Conservation (phyloP, 2,329 filamentous ascomycete genomes). For the Claviceps fusiformis region DNA sequence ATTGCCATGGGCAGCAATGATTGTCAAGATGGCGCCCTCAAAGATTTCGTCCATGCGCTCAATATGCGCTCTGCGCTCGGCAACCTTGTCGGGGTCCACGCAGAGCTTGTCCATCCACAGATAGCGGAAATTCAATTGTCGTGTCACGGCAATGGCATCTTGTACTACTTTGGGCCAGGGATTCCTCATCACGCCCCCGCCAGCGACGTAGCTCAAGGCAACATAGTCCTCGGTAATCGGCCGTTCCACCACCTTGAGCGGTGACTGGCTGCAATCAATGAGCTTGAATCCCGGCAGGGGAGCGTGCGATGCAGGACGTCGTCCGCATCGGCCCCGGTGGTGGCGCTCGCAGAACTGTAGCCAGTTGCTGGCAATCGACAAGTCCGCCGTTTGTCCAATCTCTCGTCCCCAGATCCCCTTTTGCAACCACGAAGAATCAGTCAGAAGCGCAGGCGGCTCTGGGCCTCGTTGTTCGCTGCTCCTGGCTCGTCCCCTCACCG, state of each 20-base stretch:
- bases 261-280: slow-evolving; percentile 20
- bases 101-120: slow-evolving; percentile 27
- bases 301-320: slow-evolving; percentile 12
- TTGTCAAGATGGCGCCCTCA: slow-evolving; percentile 20
- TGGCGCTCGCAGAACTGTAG: slow-evolving; percentile 20
- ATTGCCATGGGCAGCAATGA: slow-evolving; percentile 24
- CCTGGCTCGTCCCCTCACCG: slow-evolving; percentile 8
- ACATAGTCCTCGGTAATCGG: slow-evolving; percentile 18
- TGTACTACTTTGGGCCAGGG: slow-evolving; percentile 19
- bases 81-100: slow-evolving; percentile 13
- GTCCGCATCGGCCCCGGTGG: slow-evolving; percentile 19
- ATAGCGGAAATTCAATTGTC: slow-evolving; percentile 19
- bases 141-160: slow-evolving; percentile 19
- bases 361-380: slow-evolving; percentile 19
- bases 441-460: slow-evolving; percentile 5
- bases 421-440: slow-evolving; percentile 13
- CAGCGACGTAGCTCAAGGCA: slow-evolving; percentile 24
- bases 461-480: slow-evolving; percentile 3
- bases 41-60: slow-evolving; percentile 25
- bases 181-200: slow-evolving; percentile 12
- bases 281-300: slow-evolving; percentile 20
- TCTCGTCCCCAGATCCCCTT: slow-evolving; percentile 22
- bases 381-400: slow-evolving; percentile 16
- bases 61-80: slow-evolving; percentile 18
- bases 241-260: slow-evolving; percentile 16